Base-by-base conservation (phyloP, 176 grass and related monocot genomes). In the Paspalum notatum region DNA sequence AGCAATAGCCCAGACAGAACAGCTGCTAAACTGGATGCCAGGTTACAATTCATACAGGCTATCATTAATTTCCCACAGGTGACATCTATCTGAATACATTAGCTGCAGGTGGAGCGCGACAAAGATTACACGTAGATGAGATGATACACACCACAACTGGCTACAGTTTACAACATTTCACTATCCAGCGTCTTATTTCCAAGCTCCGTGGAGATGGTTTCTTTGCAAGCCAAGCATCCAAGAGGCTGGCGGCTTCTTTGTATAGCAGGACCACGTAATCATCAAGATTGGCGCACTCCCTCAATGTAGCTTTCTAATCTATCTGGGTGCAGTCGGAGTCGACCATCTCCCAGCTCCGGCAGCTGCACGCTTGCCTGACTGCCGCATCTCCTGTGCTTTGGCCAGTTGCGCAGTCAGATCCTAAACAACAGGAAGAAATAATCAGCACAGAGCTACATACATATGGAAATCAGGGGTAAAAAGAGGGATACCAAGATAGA, bases 311-410 rank as follows among this genome's bases (percentile, higher is more conserved):
- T 2, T 41, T 57, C 71, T 77, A 81, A 12, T 49, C 49, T 89
- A 77, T 14, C 71, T 85, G 0, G 65, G 87, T 6, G 71, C 71
- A 2, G 77, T 51, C 6, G 77, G 82, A 50, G 87, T 62, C 49
- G 82, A 66, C 87, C 87, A 89, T 77, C 87, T 79, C 26, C 87
- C 87, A 52, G 87, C 87, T 45, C 87, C 87, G 45, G 83, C 87
- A 1, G 76, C 78, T 0, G 82, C 48, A 9, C 78, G 87, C 72
- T 82, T 76, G 39, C 82, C 87, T 0, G 77, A 89, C 12, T 77
- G 87, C 49, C 78, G 64, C 83, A 82, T 85, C 77, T 37, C 83
- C 78, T 89, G 83, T 18, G 87, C 77, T 71, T 72, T 85, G n/a
- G 87, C 87, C 26, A 89, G 72, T 72, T 82, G 82, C 0, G 77